Conservation (phyloP, 805 yeast species). For the Vanderwaltozyma tropicalis region DNA sequence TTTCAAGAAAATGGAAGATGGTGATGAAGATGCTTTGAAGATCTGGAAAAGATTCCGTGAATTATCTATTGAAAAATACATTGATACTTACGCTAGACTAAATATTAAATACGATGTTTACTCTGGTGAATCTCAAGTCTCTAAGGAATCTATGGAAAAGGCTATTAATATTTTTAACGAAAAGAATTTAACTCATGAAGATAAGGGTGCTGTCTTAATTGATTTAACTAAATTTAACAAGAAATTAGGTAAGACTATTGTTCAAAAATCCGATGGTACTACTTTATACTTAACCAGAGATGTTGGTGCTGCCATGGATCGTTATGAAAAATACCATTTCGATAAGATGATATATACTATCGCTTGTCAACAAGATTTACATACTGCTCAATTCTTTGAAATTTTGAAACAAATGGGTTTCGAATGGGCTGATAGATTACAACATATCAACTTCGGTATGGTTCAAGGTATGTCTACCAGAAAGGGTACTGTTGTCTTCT, state of each 20-base stretch:
- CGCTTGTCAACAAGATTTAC: conserved; percentile 94
- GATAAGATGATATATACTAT: conserved; percentile 95
- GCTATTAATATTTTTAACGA: conserved; percentile 56
- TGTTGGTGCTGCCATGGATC: conserved; percentile 89
- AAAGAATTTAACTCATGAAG: conserved; percentile 66
- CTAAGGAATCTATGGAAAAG: conserved; percentile 55
- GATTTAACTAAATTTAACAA: conserved; percentile 79
- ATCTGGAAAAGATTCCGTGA: conserved; percentile 86
- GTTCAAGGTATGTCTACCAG: conserved; percentile 98
- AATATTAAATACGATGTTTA: conserved; percentile 82
- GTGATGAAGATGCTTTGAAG: conserved; percentile 66
- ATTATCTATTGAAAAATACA: conserved; percentile 77
- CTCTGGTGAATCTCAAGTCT: conserved; percentile 93
- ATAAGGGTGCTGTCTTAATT: conserved; percentile 82
- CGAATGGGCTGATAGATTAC: conserved; percentile 72
- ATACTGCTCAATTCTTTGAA: conserved; percentile 87
- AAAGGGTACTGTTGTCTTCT: conserved; percentile 96
- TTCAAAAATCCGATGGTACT: conserved; percentile 92
- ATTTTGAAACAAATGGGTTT: conserved; percentile 82
- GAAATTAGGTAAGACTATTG: conserved; percentile 85
- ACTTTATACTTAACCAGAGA: conserved; percentile 91
- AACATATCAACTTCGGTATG: conserved; percentile 93
- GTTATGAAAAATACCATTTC: conserved; percentile 72
- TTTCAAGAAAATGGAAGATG: conserved; percentile 88
- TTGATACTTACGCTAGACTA: conserved; percentile 80